Evolutionary conservation across 441 rosid species (phyloP).

Genomic region (Brassica hybrid): DNA sequence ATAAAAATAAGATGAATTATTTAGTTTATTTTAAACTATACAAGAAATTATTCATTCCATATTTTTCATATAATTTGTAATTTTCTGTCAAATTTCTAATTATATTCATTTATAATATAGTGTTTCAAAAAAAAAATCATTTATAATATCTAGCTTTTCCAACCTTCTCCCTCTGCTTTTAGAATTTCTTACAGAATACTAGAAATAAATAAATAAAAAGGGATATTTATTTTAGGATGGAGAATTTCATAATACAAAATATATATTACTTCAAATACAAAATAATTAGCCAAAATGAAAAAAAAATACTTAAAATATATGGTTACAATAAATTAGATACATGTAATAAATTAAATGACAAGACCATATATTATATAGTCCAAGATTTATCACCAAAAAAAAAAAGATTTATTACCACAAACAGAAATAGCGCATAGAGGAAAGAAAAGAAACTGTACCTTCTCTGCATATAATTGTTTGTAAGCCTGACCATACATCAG

Average conservation of each 20-base stretch:
- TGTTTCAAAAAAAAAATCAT: neutral
- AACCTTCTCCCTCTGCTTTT: neutral
- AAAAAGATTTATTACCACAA: neutral
- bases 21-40: neutral
- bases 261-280: neutral
- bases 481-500: slow-evolving; percentile 23
- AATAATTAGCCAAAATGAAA: neutral
- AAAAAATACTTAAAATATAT: neutral
- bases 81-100: neutral
- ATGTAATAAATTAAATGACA: neutral
- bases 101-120: neutral
- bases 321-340: neutral
- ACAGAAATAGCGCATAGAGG: neutral
- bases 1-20: no score
- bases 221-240: neutral
- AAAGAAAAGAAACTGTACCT: neutral
- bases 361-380: neutral
- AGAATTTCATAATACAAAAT: neutral
- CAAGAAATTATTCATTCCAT: neutral
- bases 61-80: neutral
- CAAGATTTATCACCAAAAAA: neutral
- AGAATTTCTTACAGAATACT: neutral
- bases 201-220: neutral
- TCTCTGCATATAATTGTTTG: slow-evolving; percentile 1
- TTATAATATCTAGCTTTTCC: neutral